Evolutionary conservation across 2,329 filamentous ascomycete genomes (phyloP), one percentile per base, ranked within the genome.

Genomic region (Alternaria sp.): DNA sequence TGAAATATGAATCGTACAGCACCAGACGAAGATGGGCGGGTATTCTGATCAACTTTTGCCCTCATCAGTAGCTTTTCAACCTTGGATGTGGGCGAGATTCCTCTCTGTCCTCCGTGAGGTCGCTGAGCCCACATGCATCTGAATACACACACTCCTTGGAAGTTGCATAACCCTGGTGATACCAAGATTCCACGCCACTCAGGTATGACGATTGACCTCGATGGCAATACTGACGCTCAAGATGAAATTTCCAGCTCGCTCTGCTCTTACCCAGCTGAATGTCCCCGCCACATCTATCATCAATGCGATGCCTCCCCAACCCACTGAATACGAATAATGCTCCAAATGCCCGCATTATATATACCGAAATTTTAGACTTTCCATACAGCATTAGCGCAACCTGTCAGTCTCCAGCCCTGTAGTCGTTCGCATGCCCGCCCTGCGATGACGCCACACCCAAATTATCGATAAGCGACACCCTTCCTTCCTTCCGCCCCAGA

Each of bases 391-490:
- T 40, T 40, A 40, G 36, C 36, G 36, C 36, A 40, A 11, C 36
- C n/a, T 40, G 36, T 10, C 36, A 40, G 15, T 40, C 15, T 36
- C 32, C 32, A 36, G 32, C 32, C 32, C 32, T 15, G 46, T 12
- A 50, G 17, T 25, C 28, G 28, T 30, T 30, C 32, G 17, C 26
- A 36, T 36, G 26, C 25, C 36, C 25, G 25, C 19, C 47, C 17
- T 30, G 23, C n/a, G 26, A 59, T 62, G 49, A 54, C 60, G 60
- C 60, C 56, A 62, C 36, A 30, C 3, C 17, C 30, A n/a, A 13
- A 40, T 45, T 65, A 66, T 66, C 63, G 63, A 66, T 66, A 66
- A 66, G 60, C 28, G 28, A 44, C 45, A 26, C 28, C 21, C 12
- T 49, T 44, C 44, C 54, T 54, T 21, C 25, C 28, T 12, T 21